These are phyloP conservation scores for Lanzia echinophila DNA, from an alignment of 2,329 filamentous ascomycete species.

Conservation along the genomic window DNA sequence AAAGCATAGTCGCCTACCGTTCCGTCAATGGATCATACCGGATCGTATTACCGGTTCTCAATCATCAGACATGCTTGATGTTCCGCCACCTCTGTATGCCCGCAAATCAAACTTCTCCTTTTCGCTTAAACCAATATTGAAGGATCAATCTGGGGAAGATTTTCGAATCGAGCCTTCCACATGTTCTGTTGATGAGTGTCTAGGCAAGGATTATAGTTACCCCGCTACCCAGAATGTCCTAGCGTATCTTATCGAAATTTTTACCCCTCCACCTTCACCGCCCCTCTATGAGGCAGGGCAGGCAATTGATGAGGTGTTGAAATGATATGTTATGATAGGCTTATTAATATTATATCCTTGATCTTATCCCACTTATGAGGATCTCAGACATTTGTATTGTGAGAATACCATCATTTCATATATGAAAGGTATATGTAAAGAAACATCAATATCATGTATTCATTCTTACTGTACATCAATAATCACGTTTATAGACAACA, in stretches of 20 bases:
- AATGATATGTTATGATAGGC: background rate
- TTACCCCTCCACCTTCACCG: background rate
- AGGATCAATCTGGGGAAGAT: constrained; percentile 14
- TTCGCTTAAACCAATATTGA: constrained; percentile 14
- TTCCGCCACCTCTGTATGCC: constrained; percentile 20
- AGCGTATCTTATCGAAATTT: too few species aligned
- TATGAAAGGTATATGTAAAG: too few species aligned
- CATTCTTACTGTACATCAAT: too few species aligned
- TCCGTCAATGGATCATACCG: constrained; percentile 4
- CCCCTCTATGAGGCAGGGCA: too few species aligned
- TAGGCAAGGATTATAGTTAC: too few species aligned
- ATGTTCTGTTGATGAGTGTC: background rate
- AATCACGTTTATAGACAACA: too few species aligned
- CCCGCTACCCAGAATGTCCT: too few species aligned
- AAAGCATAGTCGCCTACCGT: background rate
- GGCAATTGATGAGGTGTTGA: too few species aligned
- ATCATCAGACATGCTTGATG: constrained; percentile 3
- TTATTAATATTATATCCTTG: too few species aligned
- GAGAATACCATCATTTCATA: too few species aligned
- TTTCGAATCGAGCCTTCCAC: background rate
- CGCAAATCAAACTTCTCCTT: constrained; percentile 11
- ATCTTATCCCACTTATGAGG: background rate
- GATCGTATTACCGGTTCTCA: background rate
- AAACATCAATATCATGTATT: too few species aligned
- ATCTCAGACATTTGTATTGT: too few species aligned